Percentiles rank a stretch among this genome's conserved stretches.
Evolutionary conservation across 176 grass and related monocot genomes (phyloP).

Genomic region (Phyllostachys edulis): DNA sequence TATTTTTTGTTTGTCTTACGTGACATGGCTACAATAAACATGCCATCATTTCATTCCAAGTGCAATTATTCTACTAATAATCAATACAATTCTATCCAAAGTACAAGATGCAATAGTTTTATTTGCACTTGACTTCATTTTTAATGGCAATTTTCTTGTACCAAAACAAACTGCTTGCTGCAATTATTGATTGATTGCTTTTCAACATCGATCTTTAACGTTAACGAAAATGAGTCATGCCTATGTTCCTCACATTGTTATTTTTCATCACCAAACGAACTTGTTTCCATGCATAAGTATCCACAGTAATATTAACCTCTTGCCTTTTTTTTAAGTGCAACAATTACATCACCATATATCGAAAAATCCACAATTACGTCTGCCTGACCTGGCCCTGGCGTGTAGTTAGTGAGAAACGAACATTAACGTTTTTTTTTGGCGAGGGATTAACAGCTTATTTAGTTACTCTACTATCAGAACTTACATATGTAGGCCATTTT

Average conservation of each 20-base stretch:
- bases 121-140: neutral
- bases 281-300: neutral
- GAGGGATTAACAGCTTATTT: neutral
- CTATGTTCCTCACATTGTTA: neutral
- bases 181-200: neutral
- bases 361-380: too few relatives aligned
- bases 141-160: neutral
- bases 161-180: neutral
- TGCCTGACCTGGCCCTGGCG: too few relatives aligned
- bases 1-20: neutral
- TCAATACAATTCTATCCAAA: neutral
- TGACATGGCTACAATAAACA: neutral
- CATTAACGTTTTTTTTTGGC: neutral
- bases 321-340: neutral
- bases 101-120: neutral
- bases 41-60: neutral
- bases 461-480: neutral
- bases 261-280: neutral
- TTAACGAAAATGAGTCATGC: neutral
- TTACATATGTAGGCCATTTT: neutral
- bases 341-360: too few relatives aligned
- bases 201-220: neutral
- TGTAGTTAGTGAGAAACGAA: too few relatives aligned
- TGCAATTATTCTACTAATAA: neutral
- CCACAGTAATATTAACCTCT: neutral